Percentiles rank a stretch among this genome's conserved stretches.
phyloP scores from a whole-genome alignment of 192 early-diverging fungal genomes.

The Gaertneriomyces sp. region DNA sequence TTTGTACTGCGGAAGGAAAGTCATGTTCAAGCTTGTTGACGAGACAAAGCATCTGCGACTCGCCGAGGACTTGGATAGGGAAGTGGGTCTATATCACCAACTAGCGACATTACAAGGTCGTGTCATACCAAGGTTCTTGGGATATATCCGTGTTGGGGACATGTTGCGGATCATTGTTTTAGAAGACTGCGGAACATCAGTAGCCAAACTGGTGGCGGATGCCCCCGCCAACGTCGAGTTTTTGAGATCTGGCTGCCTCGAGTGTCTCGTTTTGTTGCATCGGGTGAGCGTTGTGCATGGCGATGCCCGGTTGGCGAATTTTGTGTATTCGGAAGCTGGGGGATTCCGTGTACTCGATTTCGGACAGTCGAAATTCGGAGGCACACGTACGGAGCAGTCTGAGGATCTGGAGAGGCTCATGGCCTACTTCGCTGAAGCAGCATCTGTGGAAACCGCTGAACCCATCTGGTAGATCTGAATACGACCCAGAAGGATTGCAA shows the following conservation, averaged over 20 bases:
- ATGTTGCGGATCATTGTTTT: constrained; percentile 9
- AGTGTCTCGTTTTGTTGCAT: background rate
- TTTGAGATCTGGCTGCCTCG: background rate
- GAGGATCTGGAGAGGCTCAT: too few relatives aligned
- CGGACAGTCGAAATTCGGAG: background rate
- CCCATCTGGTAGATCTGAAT: too few relatives aligned
- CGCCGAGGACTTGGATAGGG: constrained; percentile 6
- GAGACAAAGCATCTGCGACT: background rate
- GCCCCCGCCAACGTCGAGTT: background rate
- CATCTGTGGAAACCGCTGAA: too few relatives aligned
- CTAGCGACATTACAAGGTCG: background rate
- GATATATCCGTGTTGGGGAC: constrained; percentile 2
- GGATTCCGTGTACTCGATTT: background rate
- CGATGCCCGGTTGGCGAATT: background rate
- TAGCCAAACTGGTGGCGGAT: background rate
- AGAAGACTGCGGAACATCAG: constrained; percentile 13
- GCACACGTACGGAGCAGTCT: too few relatives aligned
- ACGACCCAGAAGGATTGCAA: too few relatives aligned
- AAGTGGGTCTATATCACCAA: background rate
- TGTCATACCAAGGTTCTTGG: constrained; percentile 2
- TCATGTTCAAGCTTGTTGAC: background rate
- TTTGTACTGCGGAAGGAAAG: background rate
- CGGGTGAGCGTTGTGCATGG: background rate
- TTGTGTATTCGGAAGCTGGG: background rate
- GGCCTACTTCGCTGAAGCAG: too few relatives aligned